A percentile compares a stretch with the other conserved stretches of the same genome.
These are phyloP conservation scores for Pleoardoris graminearum DNA, from an alignment of 2,329 filamentous ascomycete genomes.

Conservation along the genomic window DNA sequence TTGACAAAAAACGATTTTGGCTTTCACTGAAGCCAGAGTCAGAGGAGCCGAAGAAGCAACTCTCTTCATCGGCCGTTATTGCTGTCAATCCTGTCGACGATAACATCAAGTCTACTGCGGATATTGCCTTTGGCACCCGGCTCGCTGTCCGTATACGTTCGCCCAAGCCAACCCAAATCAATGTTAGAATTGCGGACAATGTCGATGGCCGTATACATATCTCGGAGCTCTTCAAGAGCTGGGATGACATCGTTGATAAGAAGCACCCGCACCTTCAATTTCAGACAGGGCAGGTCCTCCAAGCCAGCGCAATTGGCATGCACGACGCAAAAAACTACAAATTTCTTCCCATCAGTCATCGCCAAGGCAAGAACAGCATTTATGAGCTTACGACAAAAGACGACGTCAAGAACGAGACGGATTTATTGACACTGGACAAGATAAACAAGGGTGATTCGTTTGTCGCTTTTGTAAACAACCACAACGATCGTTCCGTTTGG, in stretches of 20 bases:
- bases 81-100: slow-evolving; percentile 67
- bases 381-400: slow-evolving; percentile 82
- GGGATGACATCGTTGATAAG: slow-evolving; percentile 81
- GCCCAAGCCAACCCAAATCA: slow-evolving; percentile 88
- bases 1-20: slow-evolving; percentile 69
- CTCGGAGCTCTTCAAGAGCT: slow-evolving; percentile 85
- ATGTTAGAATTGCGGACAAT: slow-evolving; percentile 84
- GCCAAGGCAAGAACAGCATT: slow-evolving; percentile 74
- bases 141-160: slow-evolving; percentile 80
- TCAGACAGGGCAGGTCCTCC: slow-evolving; percentile 68
- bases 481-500: slow-evolving; percentile 79
- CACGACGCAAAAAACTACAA: slow-evolving; percentile 89
- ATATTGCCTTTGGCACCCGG: slow-evolving; percentile 72
- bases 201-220: slow-evolving; percentile 91
- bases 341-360: slow-evolving; percentile 89
- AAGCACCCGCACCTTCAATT: slow-evolving; percentile 81
- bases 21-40: slow-evolving; percentile 60
- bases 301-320: slow-evolving; percentile 79
- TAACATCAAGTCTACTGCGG: slow-evolving; percentile 65
- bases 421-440: slow-evolving; percentile 71
- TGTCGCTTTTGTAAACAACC: slow-evolving; percentile 89
- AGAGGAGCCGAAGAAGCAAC: slow-evolving; percentile 25
- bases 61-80: slow-evolving; percentile 43
- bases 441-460: slow-evolving; percentile 72
- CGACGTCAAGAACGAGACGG: slow-evolving; percentile 57